Percentiles rank a stretch among this genome's conserved stretches.
Conservation (phyloP, 305 asterid genomes). For the Nicotiana rustica region DNA sequence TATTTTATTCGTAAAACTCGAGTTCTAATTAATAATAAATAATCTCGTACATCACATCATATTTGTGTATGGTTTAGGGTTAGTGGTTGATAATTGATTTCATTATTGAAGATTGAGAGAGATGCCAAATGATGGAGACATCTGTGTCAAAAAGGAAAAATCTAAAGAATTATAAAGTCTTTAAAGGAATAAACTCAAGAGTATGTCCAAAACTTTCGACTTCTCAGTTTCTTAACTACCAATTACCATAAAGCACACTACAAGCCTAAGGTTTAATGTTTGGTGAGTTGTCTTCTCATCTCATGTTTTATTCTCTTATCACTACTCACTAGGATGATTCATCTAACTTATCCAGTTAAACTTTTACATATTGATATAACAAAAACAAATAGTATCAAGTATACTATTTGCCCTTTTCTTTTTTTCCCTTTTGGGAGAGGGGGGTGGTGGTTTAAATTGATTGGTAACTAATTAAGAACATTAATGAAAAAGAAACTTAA, state of each 20-base stretch:
- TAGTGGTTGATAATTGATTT: neutral
- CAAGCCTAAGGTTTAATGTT: neutral
- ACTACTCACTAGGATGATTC: conserved; percentile 18
- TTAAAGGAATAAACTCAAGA: conserved; percentile 28
- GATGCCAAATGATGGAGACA: conserved; percentile 31
- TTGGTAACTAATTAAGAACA: neutral
- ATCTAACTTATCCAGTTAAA: conserved; percentile 1
- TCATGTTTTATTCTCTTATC: conserved; percentile 12
- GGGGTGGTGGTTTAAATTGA: no score
- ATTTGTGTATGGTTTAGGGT: no score
- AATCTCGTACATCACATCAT: no score
- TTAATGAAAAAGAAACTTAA: no score
- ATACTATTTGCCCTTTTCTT: no score
- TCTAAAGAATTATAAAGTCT: neutral
- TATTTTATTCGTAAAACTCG: no score
- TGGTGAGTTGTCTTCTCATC: neutral
- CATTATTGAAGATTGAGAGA: neutral
- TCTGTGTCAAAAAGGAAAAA: conserved; percentile 4
- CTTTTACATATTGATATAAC: neutral
- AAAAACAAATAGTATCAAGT: neutral
- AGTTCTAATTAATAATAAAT: no score
- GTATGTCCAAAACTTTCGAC: neutral
- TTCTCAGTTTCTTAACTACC: conserved; percentile 1
- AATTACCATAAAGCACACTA: conserved; percentile 33
- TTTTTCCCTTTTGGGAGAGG: no score